Base-by-base conservation (phyloP, 176 grass and related monocot species). In the Cymbopogon citratus region DNA sequence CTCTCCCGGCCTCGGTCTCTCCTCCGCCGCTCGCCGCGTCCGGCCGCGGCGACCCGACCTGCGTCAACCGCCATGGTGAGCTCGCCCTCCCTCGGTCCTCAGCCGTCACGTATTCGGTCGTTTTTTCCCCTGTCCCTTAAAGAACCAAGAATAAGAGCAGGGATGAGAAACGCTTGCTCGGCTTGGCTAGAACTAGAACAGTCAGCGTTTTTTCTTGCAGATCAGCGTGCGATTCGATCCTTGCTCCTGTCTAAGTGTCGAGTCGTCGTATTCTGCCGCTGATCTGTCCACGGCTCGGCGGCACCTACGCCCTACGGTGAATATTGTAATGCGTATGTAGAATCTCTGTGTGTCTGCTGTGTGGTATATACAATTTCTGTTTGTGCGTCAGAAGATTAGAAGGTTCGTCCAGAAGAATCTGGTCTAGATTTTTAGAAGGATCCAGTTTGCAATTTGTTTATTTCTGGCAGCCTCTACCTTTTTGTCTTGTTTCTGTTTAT, bases 21-120 rank as follows among this genome's bases (percentile, higher is more conserved):
- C 6, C 7, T 36, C 77, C 62, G 62, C 26, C 62, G 61, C 41
- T 29, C 63, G 62, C 77, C 77, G 77, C 77, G 77, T 51, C 67
- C 69, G 23, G 44, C 34, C 10, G 86, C 86, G 51, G 49, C 62
- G 1, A 28, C 69, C 61, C 61, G 39, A 41, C 46, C 65, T 26
- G 31, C 65, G 13, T 27, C 46, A 52, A 18, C 18, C 87, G 24
- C 72, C 77, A 89, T 89, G 87, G 82, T 85, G n/a, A 85, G 82
- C n/a, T 0, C 5, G 18, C 4, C 46, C 23, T 9, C 6, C 51
- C 9, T 36, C 39, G 1, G 1, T 68, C 25, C 75, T 66, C 57
- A 13, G 6, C 24, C 33, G 38, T 46, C 18, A 40, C 49, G 19
- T 41, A 16, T 75, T 21, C 28, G 28, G 9, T 34, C 16, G 5